Conservation (phyloP, 305 asterid genomes). For the Solanum chacoense region DNA sequence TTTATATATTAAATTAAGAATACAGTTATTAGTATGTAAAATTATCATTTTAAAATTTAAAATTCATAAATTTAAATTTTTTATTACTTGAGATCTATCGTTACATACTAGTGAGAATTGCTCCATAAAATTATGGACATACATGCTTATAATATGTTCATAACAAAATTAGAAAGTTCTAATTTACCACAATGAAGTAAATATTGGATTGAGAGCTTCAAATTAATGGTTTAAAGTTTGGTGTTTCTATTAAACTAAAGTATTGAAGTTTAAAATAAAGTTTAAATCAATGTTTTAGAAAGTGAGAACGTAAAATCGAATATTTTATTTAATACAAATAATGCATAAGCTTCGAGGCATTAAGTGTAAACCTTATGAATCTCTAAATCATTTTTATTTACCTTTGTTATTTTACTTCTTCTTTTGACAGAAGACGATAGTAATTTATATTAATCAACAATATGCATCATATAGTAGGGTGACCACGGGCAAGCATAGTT, state of each 20-base stretch:
- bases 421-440: neutral
- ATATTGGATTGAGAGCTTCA: neutral
- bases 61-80: too few relatives aligned
- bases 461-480: too few relatives aligned
- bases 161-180: neutral
- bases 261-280: too few relatives aligned
- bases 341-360: neutral
- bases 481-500: too few relatives aligned
- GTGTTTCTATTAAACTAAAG: neutral
- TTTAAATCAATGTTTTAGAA: neutral
- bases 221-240: too few relatives aligned
- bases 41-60: too few relatives aligned
- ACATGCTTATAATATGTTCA: neutral
- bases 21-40: too few relatives aligned
- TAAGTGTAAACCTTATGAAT: neutral
- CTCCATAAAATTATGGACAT: neutral
- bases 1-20: too few relatives aligned
- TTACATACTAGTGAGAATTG: neutral
- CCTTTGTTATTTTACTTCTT: neutral
- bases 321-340: too few relatives aligned
- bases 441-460: too few relatives aligned
- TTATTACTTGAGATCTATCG: neutral
- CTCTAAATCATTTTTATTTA: too few relatives aligned
- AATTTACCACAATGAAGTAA: neutral
- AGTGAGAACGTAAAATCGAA: accelerated